phyloP scores from a whole-genome alignment of 2,329 filamentous ascomycete genomes.

The Gnomoniopsis sp. region DNA sequence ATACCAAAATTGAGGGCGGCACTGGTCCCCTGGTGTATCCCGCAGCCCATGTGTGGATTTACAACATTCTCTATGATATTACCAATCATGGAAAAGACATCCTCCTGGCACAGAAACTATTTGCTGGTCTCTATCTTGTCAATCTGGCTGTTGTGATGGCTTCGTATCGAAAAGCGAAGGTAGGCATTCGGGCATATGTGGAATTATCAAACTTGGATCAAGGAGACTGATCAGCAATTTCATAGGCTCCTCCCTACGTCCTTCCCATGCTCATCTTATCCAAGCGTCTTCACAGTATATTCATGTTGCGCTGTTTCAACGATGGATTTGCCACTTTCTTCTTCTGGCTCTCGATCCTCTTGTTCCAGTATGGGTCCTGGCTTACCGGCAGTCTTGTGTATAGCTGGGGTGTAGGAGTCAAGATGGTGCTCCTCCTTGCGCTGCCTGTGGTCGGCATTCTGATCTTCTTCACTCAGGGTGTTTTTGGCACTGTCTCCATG shows the following conservation, averaged over 20 bases:
- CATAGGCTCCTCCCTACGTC: slow-evolving; percentile 77
- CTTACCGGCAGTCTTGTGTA: slow-evolving; percentile 69
- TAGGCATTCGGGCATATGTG: slow-evolving; percentile 30
- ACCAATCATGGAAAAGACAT: slow-evolving; percentile 77
- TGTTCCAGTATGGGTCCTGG: slow-evolving; percentile 74
- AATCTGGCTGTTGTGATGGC: slow-evolving; percentile 74
- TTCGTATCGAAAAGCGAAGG: slow-evolving; percentile 75
- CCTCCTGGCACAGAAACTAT: slow-evolving; percentile 76
- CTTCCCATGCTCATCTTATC: slow-evolving; percentile 83
- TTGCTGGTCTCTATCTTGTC: slow-evolving; percentile 73
- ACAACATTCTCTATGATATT: slow-evolving; percentile 72
- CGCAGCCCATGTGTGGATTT: slow-evolving; percentile 89
- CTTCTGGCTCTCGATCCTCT: slow-evolving; percentile 76
- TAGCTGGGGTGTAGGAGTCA: slow-evolving; percentile 79
- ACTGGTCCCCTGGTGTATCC: slow-evolving; percentile 96
- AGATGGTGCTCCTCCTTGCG: slow-evolving; percentile 86
- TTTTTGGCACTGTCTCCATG: slow-evolving; percentile 65
- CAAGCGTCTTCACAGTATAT: slow-evolving; percentile 91
- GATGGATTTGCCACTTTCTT: slow-evolving; percentile 85
- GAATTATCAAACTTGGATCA: not conserved
- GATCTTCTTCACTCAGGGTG: slow-evolving; percentile 69
- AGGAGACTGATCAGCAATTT: not conserved
- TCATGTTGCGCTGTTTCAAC: slow-evolving; percentile 90
- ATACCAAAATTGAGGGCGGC: slow-evolving; percentile 77
- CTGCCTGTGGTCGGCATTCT: slow-evolving; percentile 78